These are phyloP conservation scores for Populus nigra DNA, from an alignment of 345 rosid species.

Conservation along the genomic window DNA sequence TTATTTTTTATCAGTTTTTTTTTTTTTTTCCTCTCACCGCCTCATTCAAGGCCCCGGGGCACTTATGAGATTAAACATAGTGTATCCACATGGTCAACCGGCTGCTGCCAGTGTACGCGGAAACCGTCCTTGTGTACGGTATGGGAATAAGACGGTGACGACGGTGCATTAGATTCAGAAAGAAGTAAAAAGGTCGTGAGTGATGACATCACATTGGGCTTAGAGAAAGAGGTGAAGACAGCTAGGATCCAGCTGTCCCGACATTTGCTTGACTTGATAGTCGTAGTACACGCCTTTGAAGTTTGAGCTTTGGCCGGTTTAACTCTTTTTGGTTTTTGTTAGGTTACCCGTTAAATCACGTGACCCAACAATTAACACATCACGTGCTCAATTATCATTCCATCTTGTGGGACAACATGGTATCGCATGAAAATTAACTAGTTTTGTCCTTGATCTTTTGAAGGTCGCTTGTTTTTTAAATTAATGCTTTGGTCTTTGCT, in stretches of 20 bases:
- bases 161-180: conserved; percentile 2
- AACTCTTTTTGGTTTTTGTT: not conserved
- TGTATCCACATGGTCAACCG: not conserved
- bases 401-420: not conserved
- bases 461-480: too few relatives aligned
- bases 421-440: too few relatives aligned
- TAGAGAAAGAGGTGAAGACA: not conserved
- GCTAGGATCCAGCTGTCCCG: not conserved
- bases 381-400: not conserved
- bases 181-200: not conserved
- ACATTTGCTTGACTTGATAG: not conserved
- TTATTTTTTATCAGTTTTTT: too few relatives aligned
- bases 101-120: conserved; percentile 15
- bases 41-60: too few relatives aligned
- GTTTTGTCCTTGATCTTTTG: too few relatives aligned
- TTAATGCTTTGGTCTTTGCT: too few relatives aligned
- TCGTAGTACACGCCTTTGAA: not conserved
- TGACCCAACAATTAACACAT: not conserved
- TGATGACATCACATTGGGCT: not conserved
- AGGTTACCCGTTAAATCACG: not conserved
- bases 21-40: too few relatives aligned
- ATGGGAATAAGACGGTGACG: conserved; percentile 10
- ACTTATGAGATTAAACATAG: too few relatives aligned
- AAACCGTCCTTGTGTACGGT: conserved; percentile 10
- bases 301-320: not conserved